These are phyloP conservation scores for Teunomyces stri DNA, from an alignment of 805 yeast genomes.

Conservation along the genomic window DNA sequence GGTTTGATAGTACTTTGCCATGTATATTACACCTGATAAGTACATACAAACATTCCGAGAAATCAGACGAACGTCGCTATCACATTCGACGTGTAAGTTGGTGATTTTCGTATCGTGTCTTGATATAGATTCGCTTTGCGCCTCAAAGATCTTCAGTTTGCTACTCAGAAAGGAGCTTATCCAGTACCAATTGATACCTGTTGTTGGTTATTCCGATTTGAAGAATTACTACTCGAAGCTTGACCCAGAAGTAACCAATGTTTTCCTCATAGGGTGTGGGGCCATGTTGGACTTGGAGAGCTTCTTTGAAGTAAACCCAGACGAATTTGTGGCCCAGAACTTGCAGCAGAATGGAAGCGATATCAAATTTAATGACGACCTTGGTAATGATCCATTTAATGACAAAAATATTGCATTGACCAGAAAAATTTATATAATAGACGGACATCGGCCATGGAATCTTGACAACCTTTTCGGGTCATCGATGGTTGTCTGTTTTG, in stretches of 20 bases:
- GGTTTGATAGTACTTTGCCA: slow-evolving; percentile 22
- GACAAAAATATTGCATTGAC: slow-evolving; percentile 25
- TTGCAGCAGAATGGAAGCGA: slow-evolving; percentile 14
- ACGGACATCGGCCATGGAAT: slow-evolving; percentile 96
- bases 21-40: slow-evolving; percentile 75
- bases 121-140: slow-evolving; percentile 88
- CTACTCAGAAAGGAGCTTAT: slow-evolving; percentile 77
- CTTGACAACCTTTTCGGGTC: slow-evolving; percentile 88
- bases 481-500: slow-evolving; percentile 72
- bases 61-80: slow-evolving; percentile 67
- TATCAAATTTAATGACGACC: slow-evolving; percentile 20
- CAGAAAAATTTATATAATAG: slow-evolving; percentile 76
- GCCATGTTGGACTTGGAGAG: slow-evolving; percentile 83
- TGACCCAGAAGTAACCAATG: slow-evolving; percentile 73
- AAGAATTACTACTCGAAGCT: slow-evolving; percentile 58
- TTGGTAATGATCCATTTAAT: slow-evolving; percentile 14
- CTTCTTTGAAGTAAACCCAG: slow-evolving; percentile 62
- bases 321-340: slow-evolving; percentile 40
- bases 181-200: slow-evolving; percentile 86
- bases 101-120: slow-evolving; percentile 87
- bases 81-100: slow-evolving; percentile 90
- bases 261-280: slow-evolving; percentile 88
- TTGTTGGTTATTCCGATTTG: slow-evolving; percentile 85
- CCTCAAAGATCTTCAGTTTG: slow-evolving; percentile 70
- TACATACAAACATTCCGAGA: slow-evolving; percentile 66